A percentile compares a stretch with the other conserved stretches of the same genome.
These are phyloP conservation scores for Cucurbita argyrosperma DNA, from an alignment of 306 rosid genomes.

Conservation along the genomic window DNA sequence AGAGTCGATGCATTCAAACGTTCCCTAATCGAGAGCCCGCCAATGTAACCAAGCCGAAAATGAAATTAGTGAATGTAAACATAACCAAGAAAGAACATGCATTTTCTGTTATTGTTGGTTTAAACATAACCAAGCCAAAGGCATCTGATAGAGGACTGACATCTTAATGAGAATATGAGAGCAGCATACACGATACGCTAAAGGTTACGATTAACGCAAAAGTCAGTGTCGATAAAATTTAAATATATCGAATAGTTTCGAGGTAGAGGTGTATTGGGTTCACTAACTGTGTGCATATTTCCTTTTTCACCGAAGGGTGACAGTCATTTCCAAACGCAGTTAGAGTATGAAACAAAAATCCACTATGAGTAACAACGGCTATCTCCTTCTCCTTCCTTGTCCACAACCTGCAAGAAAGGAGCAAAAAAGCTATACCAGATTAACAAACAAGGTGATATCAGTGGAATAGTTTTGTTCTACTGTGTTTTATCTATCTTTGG, in stretches of 20 bases:
- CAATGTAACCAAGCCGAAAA: background rate
- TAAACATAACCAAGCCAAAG: background rate
- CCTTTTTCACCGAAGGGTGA: constrained; percentile 51
- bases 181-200: background rate
- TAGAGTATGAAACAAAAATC: constrained; percentile 61
- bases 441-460: background rate
- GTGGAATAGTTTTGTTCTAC: background rate
- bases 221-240: background rate
- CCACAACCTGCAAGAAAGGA: constrained; percentile 47
- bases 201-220: background rate
- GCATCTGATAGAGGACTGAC: background rate
- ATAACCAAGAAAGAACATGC: background rate
- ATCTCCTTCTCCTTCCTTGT: constrained; percentile 75
- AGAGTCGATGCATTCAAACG: background rate
- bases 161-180: background rate
- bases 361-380: constrained; percentile 80
- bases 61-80: background rate
- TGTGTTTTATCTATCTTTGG: background rate
- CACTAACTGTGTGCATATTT: constrained; percentile 64
- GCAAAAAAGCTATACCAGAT: background rate
- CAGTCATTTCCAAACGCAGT: constrained; percentile 52
- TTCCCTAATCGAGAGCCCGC: background rate
- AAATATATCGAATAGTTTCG: background rate
- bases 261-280: constrained; percentile 9
- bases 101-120: background rate